A percentile compares a stretch with the other conserved stretches of the same genome.
Evolutionary conservation across 345 rosid genomes (phyloP).

Genomic region (Rhodomyrtus tomentosa): DNA sequence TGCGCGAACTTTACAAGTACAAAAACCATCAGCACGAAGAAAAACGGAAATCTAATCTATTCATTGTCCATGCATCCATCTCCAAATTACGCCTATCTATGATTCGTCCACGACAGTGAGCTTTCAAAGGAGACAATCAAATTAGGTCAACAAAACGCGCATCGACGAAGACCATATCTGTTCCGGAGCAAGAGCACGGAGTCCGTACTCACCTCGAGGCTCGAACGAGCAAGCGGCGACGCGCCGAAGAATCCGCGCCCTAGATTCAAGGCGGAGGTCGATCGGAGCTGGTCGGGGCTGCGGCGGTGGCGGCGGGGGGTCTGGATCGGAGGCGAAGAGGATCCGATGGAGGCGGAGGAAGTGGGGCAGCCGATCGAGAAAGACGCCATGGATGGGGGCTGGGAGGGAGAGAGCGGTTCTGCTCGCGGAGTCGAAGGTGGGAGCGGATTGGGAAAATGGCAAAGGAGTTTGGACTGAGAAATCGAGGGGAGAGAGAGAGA

Average conservation of each 20-base stretch:
- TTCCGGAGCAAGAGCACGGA: too few relatives aligned
- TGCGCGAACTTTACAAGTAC: neutral
- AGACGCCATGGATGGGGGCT: neutral
- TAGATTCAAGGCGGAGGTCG: neutral
- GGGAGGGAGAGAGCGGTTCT: neutral
- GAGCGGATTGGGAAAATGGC: neutral
- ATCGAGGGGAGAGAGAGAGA: neutral
- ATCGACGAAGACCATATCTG: too few relatives aligned
- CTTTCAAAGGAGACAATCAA: too few relatives aligned
- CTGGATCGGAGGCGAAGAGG: neutral
- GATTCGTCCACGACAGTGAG: too few relatives aligned
- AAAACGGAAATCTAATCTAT: neutral
- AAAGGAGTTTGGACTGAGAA: neutral
- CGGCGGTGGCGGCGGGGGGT: neutral
- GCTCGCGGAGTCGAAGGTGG: neutral
- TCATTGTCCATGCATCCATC: neutral
- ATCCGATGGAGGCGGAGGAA: neutral
- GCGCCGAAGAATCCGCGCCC: accelerated
- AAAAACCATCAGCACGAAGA: neutral
- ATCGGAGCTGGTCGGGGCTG: neutral
- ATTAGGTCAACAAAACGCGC: too few relatives aligned
- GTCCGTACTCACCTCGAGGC: neutral
- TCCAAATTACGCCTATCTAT: too few relatives aligned
- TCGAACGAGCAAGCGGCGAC: neutral
- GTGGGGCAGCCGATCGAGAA: neutral